Conservation (phyloP, 2,329 filamentous ascomycete species). For the Endoconidiophora laricicola region DNA sequence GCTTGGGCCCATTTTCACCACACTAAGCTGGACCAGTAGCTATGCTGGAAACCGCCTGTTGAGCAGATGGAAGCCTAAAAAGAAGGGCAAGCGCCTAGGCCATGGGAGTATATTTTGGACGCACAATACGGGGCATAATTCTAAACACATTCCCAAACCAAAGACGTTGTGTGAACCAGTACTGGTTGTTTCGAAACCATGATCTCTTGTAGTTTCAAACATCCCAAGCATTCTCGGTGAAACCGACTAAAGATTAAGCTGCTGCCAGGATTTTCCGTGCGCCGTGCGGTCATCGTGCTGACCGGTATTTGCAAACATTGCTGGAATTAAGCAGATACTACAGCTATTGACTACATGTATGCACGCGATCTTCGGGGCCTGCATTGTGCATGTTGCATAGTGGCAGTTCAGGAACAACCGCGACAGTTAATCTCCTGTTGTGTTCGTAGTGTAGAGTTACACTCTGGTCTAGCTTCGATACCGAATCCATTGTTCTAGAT, state of each 20-base stretch:
- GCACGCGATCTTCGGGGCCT: neutral
- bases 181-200: constrained; percentile 10
- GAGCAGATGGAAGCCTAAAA: too few species aligned
- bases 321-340: neutral
- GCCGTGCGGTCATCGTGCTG: neutral
- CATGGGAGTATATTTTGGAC: too few species aligned
- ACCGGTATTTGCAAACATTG: too few species aligned
- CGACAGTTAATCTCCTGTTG: too few species aligned
- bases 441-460: too few species aligned
- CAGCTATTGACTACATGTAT: neutral
- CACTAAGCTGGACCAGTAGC: too few species aligned
- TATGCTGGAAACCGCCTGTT: too few species aligned
- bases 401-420: too few species aligned
- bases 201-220: neutral
- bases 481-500: too few species aligned
- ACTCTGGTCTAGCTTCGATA: too few species aligned
- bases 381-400: neutral
- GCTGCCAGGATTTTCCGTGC: neutral
- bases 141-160: constrained; percentile 2
- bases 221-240: neutral
- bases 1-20: too few species aligned
- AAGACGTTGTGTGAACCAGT: neutral
- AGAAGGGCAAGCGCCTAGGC: too few species aligned
- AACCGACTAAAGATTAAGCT: neutral
- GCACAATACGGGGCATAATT: constrained; percentile 2